Evolutionary conservation across 768 basidiomycete genomes (phyloP).

Genomic region (Mrakia gelida): DNA sequence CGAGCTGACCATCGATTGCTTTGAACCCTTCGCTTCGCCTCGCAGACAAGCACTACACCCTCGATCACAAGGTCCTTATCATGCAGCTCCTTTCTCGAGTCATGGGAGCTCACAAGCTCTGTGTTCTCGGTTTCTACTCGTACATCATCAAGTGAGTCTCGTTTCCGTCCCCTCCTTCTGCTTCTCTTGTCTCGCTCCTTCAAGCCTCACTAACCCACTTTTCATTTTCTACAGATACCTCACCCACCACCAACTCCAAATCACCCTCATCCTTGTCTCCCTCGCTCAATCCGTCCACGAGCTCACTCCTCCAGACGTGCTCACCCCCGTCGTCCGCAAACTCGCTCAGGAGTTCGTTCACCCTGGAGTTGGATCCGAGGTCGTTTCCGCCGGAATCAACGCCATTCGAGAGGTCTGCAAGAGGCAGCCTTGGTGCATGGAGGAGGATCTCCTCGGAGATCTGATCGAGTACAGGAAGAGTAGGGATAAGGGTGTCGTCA

Average conservation of each 20-base stretch:
- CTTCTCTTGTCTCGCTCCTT: background rate
- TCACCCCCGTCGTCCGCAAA: slow-evolving; percentile 84
- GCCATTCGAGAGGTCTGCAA: slow-evolving; percentile 90
- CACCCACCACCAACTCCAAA: slow-evolving; percentile 80
- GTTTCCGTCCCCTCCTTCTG: background rate
- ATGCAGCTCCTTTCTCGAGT: slow-evolving; percentile 95
- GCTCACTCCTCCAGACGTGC: slow-evolving; percentile 84
- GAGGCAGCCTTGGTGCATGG: slow-evolving; percentile 94
- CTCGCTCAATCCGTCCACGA: slow-evolving; percentile 94
- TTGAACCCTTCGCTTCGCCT: background rate
- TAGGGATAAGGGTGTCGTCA: slow-evolving; percentile 84
- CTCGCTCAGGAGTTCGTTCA: slow-evolving; percentile 94
- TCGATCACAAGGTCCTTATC: slow-evolving; percentile 94
- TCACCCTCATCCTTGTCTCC: slow-evolving; percentile 86
- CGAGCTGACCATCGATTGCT: background rate
- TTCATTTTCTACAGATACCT: slow-evolving; percentile 61
- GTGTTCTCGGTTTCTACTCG: slow-evolving; percentile 89
- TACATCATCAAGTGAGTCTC: slow-evolving; percentile 63
- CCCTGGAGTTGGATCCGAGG: slow-evolving; percentile 91
- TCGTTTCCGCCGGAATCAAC: slow-evolving; percentile 94
- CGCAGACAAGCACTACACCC: slow-evolving; percentile 82
- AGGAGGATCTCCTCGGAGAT: slow-evolving; percentile 86
- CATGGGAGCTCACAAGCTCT: slow-evolving; percentile 87
- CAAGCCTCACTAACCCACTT: background rate
- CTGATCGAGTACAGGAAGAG: slow-evolving; percentile 93